These are phyloP conservation scores for Annulohypoxylon moriforme DNA, from an alignment of 495 filamentous ascomycete genomes.

Conservation along the genomic window DNA sequence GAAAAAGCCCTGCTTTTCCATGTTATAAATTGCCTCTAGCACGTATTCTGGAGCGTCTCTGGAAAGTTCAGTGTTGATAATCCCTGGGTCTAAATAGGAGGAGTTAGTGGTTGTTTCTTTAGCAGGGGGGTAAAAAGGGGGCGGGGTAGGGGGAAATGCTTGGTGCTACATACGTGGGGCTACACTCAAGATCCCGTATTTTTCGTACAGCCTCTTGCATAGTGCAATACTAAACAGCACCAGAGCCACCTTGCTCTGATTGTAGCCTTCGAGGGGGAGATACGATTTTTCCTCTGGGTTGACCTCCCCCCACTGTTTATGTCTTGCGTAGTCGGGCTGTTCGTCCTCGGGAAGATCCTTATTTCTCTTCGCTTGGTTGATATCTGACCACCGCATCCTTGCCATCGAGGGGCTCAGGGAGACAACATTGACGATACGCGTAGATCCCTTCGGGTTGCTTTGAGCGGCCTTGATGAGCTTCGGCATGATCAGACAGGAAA, in stretches of 20 bases:
- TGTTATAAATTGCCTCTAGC: constrained; percentile 16
- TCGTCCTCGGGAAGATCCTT: constrained; percentile 54
- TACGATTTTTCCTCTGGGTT: constrained; percentile 53
- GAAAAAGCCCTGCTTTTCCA: constrained; percentile 24
- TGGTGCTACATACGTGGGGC: constrained; percentile 40
- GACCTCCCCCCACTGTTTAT: constrained; percentile 46
- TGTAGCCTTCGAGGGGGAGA: constrained; percentile 58
- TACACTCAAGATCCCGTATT: constrained; percentile 50
- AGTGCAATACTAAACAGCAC: constrained; percentile 60
- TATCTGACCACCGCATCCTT: constrained; percentile 57
- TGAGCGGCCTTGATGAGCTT: constrained; percentile 56
- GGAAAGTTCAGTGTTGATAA: constrained; percentile 48
- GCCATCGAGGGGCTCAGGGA: constrained; percentile 46
- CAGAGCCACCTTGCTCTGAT: constrained; percentile 64
- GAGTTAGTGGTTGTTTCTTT: not conserved
- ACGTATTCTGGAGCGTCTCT: constrained; percentile 37
- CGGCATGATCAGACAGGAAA: constrained; percentile 62
- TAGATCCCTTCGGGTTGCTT: constrained; percentile 49
- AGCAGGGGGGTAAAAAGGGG: not conserved
- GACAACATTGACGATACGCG: constrained; percentile 59
- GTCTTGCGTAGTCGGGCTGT: constrained; percentile 49
- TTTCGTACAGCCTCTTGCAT: constrained; percentile 49
- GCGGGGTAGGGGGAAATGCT: not conserved
- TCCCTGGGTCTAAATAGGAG: constrained; percentile 53
- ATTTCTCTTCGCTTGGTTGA: constrained; percentile 55